Evolutionary conservation across 768 basidiomycete species (phyloP).

Genomic region (Sistotremastrum suecicum): DNA sequence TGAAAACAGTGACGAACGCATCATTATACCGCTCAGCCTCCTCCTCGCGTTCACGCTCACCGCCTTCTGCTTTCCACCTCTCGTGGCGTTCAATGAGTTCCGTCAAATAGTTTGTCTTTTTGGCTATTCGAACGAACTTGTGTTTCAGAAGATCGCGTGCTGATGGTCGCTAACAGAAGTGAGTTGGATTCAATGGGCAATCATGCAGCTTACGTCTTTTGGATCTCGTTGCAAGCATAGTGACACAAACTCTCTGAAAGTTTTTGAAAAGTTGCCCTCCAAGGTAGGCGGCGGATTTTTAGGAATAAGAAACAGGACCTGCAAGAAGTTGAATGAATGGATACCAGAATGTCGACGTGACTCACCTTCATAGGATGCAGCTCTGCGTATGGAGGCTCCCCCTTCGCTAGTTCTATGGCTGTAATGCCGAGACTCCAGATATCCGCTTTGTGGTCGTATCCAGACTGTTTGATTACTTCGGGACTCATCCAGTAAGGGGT

Average conservation of each 20-base stretch:
- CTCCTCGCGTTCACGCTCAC: slow-evolving; percentile 59
- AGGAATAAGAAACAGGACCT: slow-evolving; percentile 97
- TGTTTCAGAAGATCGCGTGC: slow-evolving; percentile 95
- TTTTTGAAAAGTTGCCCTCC: slow-evolving; percentile 82
- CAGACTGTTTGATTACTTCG: slow-evolving; percentile 98
- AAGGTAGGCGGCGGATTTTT: slow-evolving; percentile 91
- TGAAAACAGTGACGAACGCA: slow-evolving; percentile 29
- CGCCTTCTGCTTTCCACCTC: slow-evolving; percentile 84
- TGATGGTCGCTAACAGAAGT: slow-evolving; percentile 57
- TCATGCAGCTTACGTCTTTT: slow-evolving; percentile 46
- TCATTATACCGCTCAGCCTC: slow-evolving; percentile 49
- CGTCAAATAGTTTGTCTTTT: slow-evolving; percentile 87
- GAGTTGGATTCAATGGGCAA: slow-evolving; percentile 8
- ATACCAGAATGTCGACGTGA: not conserved
- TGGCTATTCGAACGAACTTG: slow-evolving; percentile 89
- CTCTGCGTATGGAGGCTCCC: slow-evolving; percentile 96
- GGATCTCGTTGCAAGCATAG: slow-evolving; percentile 93
- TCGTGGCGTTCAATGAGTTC: slow-evolving; percentile 93
- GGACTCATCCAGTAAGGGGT: slow-evolving; percentile 99
- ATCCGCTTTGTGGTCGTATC: slow-evolving; percentile 97
- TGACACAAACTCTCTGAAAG: slow-evolving; percentile 88
- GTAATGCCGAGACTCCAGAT: slow-evolving; percentile 99
- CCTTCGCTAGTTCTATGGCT: slow-evolving; percentile 92
- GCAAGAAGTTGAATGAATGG: not conserved
- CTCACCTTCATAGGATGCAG: slow-evolving; percentile 97